Base-by-base conservation (phyloP, 2,329 filamentous ascomycete species). In the Verticillium isaacii region DNA sequence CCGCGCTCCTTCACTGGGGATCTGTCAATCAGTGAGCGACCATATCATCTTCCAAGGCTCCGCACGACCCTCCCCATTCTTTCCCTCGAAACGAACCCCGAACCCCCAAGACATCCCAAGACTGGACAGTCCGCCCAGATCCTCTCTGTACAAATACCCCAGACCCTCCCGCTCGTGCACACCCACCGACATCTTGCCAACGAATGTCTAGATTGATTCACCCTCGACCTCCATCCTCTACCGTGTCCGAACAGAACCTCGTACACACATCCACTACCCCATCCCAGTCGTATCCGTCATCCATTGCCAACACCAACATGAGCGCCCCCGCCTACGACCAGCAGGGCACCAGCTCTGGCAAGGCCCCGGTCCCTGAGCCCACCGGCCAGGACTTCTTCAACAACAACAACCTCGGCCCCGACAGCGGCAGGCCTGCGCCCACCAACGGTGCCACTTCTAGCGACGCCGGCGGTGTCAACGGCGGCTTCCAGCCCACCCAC, bases 401-500 rank as follows among this genome's bases (percentile, higher is more conserved):
- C 56, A 57, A 65, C 19, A 60, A 64, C 32, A 41, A 57, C 56
- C 60, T 55, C 19, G 57, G 41, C 39, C 25, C 37, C 54, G 61
- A 54, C 11, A 52, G 17, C n/a, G 41, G 15, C n/a, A 50, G 41
- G n/a, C 41, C 41, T n/a, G 8, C 9, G 41, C 19, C 41, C 23
- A 41, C 60, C 56, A 61, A 64, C 56, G 59, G 70, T 75, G 17
- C 65, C 36, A 29, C 23, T 36, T 41, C 34, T 17, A 58, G 61
- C 41, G 36, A 45, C 5, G 56, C 56, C 36, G 19, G 36, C n/a
- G 61, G 39, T 19, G 32, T n/a, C 36, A 61, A 63, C 45, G 71
- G 70, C 56, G 82, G 82, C 64, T 83, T 86, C 73, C 78, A 79
- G 56, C 68, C 80, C 14, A 19, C 32, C 9, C 76, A 82, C 72